Percentiles rank a stretch among this genome's conserved stretches.
Evolutionary conservation across 192 early-diverging fungal species (phyloP).

Genomic region (Podila minutissima): DNA sequence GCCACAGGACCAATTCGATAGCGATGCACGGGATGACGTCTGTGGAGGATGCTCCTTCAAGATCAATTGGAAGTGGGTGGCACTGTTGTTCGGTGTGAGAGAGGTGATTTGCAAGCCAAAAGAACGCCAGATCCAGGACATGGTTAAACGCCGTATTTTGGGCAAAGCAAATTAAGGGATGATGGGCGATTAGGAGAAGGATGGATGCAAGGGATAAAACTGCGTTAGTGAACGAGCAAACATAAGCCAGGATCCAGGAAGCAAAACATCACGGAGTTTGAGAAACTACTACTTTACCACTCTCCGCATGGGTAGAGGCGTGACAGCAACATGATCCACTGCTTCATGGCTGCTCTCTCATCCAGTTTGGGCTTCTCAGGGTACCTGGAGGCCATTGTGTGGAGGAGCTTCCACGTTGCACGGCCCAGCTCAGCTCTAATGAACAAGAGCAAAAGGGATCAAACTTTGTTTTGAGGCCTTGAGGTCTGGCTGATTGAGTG

Average conservation of each 20-base stretch:
- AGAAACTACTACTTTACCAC: conserved; percentile 62
- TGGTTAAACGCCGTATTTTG: neutral
- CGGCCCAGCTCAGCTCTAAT: conserved; percentile 87
- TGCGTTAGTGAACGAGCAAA: neutral
- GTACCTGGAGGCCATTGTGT: conserved; percentile 92
- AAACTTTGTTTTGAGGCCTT: neutral
- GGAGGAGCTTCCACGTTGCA: conserved; percentile 89
- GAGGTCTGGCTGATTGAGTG: neutral
- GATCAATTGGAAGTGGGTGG: conserved; percentile 84
- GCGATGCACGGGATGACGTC: conserved; percentile 72
- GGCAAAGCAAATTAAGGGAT: neutral
- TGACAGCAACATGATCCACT: conserved; percentile 86
- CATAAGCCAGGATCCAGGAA: neutral
- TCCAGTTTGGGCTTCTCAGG: conserved; percentile 80
- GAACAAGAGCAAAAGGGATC: neutral
- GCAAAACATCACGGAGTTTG: too few relatives aligned
- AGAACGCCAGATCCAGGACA: neutral
- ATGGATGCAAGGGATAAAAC: neutral
- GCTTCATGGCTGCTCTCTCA: conserved; percentile 78
- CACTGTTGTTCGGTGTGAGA: conserved; percentile 58
- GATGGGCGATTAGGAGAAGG: neutral
- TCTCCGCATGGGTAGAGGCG: conserved; percentile 97
- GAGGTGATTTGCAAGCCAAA: neutral
- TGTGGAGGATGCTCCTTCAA: conserved; percentile 83
- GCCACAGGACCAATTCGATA: conserved; percentile 88